These are phyloP conservation scores for Stagonosporopsis vannaccii DNA, from an alignment of 2,329 filamentous ascomycete genomes.

Conservation along the genomic window DNA sequence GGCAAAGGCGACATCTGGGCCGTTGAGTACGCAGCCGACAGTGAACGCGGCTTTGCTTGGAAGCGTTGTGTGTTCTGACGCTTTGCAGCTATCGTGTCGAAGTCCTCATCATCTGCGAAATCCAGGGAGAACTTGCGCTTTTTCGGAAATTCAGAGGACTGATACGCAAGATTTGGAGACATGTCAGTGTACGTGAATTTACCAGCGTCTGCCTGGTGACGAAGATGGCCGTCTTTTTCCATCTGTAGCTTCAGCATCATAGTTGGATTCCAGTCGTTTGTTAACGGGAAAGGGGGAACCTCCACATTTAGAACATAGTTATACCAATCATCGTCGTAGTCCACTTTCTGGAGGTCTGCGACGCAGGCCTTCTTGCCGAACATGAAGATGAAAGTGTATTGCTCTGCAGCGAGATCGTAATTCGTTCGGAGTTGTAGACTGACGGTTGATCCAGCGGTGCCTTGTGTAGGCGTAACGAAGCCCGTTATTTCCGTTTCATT, in stretches of 20 bases:
- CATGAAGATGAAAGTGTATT: constrained; percentile 67
- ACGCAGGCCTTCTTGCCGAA: constrained; percentile 81
- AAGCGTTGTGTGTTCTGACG: constrained; percentile 49
- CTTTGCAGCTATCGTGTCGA: constrained; percentile 43
- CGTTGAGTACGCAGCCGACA: constrained; percentile 43
- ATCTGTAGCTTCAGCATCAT: constrained; percentile 68
- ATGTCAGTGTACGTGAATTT: constrained; percentile 67
- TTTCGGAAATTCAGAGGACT: constrained; percentile 37
- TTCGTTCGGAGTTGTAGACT: constrained; percentile 76
- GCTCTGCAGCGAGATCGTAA: constrained; percentile 72
- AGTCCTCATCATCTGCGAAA: constrained; percentile 37
- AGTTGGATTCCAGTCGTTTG: constrained; percentile 62
- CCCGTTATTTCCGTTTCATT: constrained; percentile 64
- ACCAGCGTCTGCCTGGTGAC: constrained; percentile 64
- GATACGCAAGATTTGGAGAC: constrained; percentile 43
- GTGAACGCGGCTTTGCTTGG: constrained; percentile 41
- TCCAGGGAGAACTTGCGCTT: constrained; percentile 47
- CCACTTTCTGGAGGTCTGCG: constrained; percentile 69
- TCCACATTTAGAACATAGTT: constrained; percentile 76
- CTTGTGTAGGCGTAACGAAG: constrained; percentile 71
- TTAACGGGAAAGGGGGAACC: constrained; percentile 70
- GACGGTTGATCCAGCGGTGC: constrained; percentile 73
- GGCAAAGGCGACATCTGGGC: constrained; percentile 49
- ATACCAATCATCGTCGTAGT: constrained; percentile 65
- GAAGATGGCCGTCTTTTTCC: constrained; percentile 61